Evolutionary conservation across 1,139 yeast genomes (phyloP).

Genomic region (Suhomyces maxii): DNA sequence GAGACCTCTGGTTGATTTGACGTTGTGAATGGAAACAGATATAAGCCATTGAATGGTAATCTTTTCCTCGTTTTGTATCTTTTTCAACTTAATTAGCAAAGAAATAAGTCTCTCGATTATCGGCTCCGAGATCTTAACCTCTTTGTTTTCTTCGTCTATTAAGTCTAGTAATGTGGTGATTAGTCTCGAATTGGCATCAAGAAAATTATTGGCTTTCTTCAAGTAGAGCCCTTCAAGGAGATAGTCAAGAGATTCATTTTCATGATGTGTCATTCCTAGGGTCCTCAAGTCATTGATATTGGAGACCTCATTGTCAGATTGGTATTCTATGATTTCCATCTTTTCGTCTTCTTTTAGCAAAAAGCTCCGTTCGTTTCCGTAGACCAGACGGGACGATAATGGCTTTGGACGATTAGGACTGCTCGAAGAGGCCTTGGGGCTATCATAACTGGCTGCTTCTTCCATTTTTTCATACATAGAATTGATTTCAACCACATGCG

Average conservation of each 20-base stretch:
- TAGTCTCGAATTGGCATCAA: conserved; percentile 15
- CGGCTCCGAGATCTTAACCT: neutral
- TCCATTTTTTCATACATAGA: conserved; percentile 4
- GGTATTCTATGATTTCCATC: conserved; percentile 5
- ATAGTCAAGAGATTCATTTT: conserved; percentile 17
- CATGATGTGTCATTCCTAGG: conserved; percentile 12
- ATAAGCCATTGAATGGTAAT: conserved; percentile 1
- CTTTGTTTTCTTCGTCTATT: neutral
- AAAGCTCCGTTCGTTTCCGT: conserved; percentile 26
- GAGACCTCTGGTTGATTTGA: neutral
- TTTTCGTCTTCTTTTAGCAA: conserved; percentile 16
- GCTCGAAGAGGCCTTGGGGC: neutral
- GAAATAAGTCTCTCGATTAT: neutral
- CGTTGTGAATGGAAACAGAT: neutral
- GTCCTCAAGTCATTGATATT: conserved; percentile 23
- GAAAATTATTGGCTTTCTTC: neutral
- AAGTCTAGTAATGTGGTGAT: conserved; percentile 18
- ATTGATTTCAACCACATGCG: neutral
- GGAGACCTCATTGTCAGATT: conserved; percentile 7
- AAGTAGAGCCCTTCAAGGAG: conserved; percentile 22
- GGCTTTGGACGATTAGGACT: neutral
- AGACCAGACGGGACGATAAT: conserved; percentile 7
- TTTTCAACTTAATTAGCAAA: neutral
- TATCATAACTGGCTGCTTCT: neutral
- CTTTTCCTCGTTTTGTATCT: neutral